phyloP scores from a whole-genome alignment of 2,329 filamentous ascomycete species.

The Neopestalotiopsis clavispora region DNA sequence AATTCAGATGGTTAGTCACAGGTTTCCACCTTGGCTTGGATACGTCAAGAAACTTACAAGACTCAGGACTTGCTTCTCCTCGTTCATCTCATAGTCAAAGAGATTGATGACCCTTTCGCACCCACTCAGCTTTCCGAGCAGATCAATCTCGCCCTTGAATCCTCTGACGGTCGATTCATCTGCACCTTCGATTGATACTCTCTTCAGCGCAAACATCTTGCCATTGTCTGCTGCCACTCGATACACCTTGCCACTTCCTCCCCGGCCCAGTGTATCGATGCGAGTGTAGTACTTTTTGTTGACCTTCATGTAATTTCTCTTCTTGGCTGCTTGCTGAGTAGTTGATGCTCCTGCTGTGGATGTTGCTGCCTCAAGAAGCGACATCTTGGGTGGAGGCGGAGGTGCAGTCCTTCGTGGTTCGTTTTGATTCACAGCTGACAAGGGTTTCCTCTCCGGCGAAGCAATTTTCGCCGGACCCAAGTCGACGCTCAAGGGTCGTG shows the following conservation, averaged over 20 bases:
- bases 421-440: conserved; percentile 61
- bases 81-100: conserved; percentile 92
- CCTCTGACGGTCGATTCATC: conserved; percentile 84
- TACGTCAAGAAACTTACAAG: conserved; percentile 62
- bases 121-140: conserved; percentile 79
- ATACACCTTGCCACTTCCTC: conserved; percentile 93
- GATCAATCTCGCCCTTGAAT: conserved; percentile 94
- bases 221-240: conserved; percentile 97
- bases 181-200: conserved; percentile 87
- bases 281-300: conserved; percentile 92
- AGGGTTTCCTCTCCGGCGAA: conserved; percentile 61
- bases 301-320: conserved; percentile 81
- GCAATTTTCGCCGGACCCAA: conserved; percentile 41
- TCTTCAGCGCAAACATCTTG: conserved; percentile 92
- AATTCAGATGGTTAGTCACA: conserved; percentile 10
- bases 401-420: conserved; percentile 81
- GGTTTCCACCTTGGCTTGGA: not conserved
- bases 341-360: conserved; percentile 80
- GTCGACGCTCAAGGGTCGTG: conserved; percentile 54
- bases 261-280: conserved; percentile 87
- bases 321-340: conserved; percentile 73
- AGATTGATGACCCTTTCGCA: conserved; percentile 91
- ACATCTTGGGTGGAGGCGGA: conserved; percentile 93
- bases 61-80: conserved; percentile 85
- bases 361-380: conserved; percentile 89